phyloP scores from a whole-genome alignment of 208 protist species.

The Trypanosoma mega region DNA sequence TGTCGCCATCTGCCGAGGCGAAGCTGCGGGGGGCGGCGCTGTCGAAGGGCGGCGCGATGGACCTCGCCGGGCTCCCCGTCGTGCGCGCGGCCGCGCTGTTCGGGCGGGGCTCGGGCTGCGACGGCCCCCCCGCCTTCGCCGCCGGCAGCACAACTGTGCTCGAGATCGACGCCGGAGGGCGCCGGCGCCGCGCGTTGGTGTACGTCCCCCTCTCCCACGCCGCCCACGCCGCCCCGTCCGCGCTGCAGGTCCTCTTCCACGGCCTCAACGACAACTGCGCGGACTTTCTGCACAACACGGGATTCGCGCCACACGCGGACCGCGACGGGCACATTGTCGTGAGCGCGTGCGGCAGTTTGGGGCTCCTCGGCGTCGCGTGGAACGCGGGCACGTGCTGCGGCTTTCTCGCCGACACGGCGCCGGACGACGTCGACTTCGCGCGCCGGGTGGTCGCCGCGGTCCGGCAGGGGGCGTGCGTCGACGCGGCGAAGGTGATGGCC shows the following conservation, averaged over 20 bases:
- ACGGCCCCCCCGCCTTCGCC: too few relatives aligned
- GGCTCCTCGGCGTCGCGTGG: conserved; percentile 60
- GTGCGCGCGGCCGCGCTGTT: too few relatives aligned
- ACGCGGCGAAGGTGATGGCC: conserved; percentile 46
- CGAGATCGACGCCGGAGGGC: too few relatives aligned
- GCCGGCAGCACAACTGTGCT: too few relatives aligned
- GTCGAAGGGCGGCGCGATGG: too few relatives aligned
- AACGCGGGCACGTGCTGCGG: conserved; percentile 76
- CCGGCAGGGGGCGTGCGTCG: conserved; percentile 24
- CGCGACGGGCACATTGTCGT: conserved; percentile 50
- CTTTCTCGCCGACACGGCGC: conserved; percentile 34
- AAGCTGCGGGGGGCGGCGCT: too few relatives aligned
- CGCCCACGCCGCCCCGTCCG: conserved; percentile 4
- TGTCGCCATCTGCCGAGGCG: too few relatives aligned
- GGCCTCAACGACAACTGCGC: conserved; percentile 66
- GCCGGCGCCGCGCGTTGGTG: too few relatives aligned
- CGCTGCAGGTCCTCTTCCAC: conserved; percentile 64
- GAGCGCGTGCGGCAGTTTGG: conserved; percentile 57
- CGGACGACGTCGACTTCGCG: conserved; percentile 58
- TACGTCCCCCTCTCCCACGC: conserved; percentile 43
- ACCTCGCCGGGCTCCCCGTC: too few relatives aligned
- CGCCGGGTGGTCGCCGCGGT: conserved; percentile 31
- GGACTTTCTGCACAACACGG: conserved; percentile 48
- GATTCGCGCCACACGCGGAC: conserved; percentile 52
- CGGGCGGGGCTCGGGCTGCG: too few relatives aligned